Evolutionary conservation across 2,329 filamentous ascomycete species (phyloP), one percentile per base, ranked within the genome.

Genomic region (Pyricularia pennisetigena): DNA sequence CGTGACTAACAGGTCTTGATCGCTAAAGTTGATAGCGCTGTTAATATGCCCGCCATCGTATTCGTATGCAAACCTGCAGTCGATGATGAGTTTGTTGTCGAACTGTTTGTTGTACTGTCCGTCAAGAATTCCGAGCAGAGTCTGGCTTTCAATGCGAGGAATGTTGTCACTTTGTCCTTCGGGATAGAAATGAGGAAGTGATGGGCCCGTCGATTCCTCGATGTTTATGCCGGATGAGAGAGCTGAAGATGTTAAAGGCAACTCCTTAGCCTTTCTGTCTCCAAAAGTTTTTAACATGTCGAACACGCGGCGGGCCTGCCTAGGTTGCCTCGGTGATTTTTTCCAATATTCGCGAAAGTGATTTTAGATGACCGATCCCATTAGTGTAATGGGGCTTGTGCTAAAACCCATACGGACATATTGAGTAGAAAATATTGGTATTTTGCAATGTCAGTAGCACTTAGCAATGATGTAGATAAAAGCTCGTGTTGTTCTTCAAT

Each of bases 51-150:
- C 95, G 69, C 95, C 95, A 20, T 97, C 90, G 77, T 96, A 99
- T 80, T 99, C 95, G 78, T 99, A 99, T 83, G 98, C 95, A 76
- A 99, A 99, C 26, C 95, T 91, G 78, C 95, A 99, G 79, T 99
- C 95, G 74, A 99, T 90, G 74, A 99, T 85, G 78, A 97, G 86
- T 76, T 92, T 89, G 76, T 94, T 87, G 70, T 93, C 88, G 77
- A 91, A 98, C 28, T 86, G 78, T 29, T 89, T 84, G 74, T 88
- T 87, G 79, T 89, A 97, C 73, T 91, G 90, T 70, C 93, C 93
- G 78, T 97, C 91, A 70, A 99, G 84, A 54, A 99, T 86, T 20
- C 93, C 87, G 68, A 97, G 81, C 77, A 99, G 85, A 3, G 93
- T 97, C 66, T 88, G 84, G 75, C 90, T 89, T 68, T 88, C 87